Percentiles rank a stretch among this genome's conserved stretches.
Evolutionary conservation across 371 early-diverging fungal genomes (phyloP).

Genomic region (Syncephalastrum racemosum): DNA sequence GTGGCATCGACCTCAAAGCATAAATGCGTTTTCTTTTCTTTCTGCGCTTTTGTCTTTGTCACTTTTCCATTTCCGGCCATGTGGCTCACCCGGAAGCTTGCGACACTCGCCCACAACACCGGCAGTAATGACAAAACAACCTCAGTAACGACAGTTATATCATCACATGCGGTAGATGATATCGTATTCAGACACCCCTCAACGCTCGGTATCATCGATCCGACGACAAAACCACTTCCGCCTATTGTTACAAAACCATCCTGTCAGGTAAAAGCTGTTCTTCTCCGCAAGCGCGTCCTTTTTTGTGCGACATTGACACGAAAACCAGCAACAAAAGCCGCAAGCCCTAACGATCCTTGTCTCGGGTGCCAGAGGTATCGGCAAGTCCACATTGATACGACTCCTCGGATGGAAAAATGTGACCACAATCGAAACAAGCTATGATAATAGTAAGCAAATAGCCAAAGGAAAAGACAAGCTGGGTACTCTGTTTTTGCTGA

Average conservation of each 20-base stretch:
- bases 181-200: neutral
- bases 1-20: too few relatives aligned
- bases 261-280: too few relatives aligned
- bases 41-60: slow-evolving; percentile 9
- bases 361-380: slow-evolving; percentile 30
- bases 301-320: too few relatives aligned
- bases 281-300: too few relatives aligned
- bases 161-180: neutral
- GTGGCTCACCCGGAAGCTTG: slow-evolving; percentile 39
- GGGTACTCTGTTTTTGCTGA: too few relatives aligned
- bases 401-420: slow-evolving; percentile 28
- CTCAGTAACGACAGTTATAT: neutral
- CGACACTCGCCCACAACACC: slow-evolving; percentile 16
- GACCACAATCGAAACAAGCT: slow-evolving; percentile 23
- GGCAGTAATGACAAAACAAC: slow-evolving; percentile 12
- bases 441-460: slow-evolving; percentile 1
- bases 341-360: too few relatives aligned
- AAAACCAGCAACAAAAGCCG: too few relatives aligned
- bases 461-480: too few relatives aligned
- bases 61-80: slow-evolving; percentile 20
- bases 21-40: slow-evolving; percentile 7
- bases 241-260: neutral
- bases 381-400: slow-evolving; percentile 40
- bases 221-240: slow-evolving; percentile 11
- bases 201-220: slow-evolving; percentile 3